Evolutionary conservation across 352 stramenopile genomes (phyloP), one percentile per base, ranked within the genome.

Genomic region (Pythium aquatile): DNA sequence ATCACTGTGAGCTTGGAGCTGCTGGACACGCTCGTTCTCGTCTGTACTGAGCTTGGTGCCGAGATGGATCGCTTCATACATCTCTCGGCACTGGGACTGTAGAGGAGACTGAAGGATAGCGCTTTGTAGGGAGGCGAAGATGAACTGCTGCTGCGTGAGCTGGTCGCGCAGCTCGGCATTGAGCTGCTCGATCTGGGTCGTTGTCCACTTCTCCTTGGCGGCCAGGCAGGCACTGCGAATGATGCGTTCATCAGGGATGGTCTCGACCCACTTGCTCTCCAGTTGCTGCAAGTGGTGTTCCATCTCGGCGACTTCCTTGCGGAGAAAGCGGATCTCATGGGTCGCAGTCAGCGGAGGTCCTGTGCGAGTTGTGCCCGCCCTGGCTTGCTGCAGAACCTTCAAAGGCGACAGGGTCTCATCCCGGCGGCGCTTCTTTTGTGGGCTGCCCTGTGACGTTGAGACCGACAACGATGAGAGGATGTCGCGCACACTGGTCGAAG

Each of bases 101-200:
- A 89, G 67, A 35, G 80, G 80, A 37, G 78, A 81, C 63, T 85
- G 74, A 3, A 77, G 71, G 52, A 87, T 71, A 29, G 77, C 61
- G 54, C 73, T 79, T 53, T 89, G 80, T 17, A 89, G 63, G 1
- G 80, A 85, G 29, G 80, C 80, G 16, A 89, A 71, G 55, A 84
- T 83, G 37, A 88, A 69, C 64, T 88, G 79, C 61, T 88, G 79
- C 61, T 89, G 78, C 42, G 81, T 53, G 17, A 86, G 63, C 63
- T 87, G 80, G 65, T 85, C 73, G 49, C 81, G 81, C 29, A 89
- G 73, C 61, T 74, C 61, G 3, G 65, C 67, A 53, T 89, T 89
- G 24, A 85, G 61, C 37, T 73, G 56, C 30, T 89, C 80, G 3
- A 81, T 66, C 52, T 87, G 68, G 8, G 68, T 58, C 0, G 75